These are phyloP conservation scores for Aristolochia contorta DNA, from an alignment of 164 flowering plant species.

Conservation along the genomic window DNA sequence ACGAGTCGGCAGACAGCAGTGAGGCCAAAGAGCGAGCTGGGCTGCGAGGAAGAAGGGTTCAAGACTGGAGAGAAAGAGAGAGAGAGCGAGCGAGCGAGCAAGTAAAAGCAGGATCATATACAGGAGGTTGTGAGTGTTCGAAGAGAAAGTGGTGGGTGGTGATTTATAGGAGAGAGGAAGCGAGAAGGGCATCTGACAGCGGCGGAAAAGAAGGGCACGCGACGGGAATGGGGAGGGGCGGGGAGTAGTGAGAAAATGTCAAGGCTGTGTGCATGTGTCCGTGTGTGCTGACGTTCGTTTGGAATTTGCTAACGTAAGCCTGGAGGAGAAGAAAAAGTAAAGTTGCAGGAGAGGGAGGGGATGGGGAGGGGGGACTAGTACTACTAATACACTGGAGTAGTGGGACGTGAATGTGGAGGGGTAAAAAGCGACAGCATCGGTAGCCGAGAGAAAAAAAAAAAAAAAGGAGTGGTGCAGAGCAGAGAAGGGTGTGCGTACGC, in stretches of 20 bases:
- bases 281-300: constrained; percentile 15
- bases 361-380: too few species aligned
- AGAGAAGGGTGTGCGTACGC: constrained; percentile 16
- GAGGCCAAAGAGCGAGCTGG: not conserved
- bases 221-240: constrained; percentile 7
- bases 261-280: not conserved
- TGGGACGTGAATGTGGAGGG: too few species aligned
- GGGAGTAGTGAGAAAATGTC: constrained; percentile 6
- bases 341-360: not conserved
- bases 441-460: not conserved
- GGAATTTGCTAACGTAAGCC: constrained; percentile 32
- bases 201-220: constrained; percentile 40
- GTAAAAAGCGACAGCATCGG: not conserved
- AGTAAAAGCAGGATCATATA: too few species aligned
- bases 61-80: not conserved
- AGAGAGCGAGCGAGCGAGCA: too few species aligned
- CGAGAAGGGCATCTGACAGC: constrained; percentile 23
- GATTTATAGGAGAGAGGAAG: not conserved
- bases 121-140: not conserved
- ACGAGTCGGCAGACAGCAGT: not conserved
- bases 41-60: not conserved
- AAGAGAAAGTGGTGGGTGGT: not conserved
- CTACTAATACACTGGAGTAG: too few species aligned
- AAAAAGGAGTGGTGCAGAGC: not conserved
- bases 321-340: not conserved